These are phyloP conservation scores for Pseudopithomyces maydicus DNA, from an alignment of 2,329 filamentous ascomycete genomes.

Conservation along the genomic window DNA sequence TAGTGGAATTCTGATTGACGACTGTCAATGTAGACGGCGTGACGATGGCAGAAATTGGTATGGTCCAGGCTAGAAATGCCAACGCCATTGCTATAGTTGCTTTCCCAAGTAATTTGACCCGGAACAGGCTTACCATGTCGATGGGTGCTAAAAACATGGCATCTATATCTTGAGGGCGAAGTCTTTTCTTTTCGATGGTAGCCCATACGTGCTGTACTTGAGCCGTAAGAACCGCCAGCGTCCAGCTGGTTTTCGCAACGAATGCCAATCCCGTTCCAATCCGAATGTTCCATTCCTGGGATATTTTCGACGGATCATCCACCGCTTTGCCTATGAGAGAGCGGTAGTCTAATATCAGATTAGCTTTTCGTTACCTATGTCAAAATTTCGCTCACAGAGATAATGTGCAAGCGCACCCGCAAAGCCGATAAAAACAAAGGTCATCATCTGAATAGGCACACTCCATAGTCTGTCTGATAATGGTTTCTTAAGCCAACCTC, in stretches of 20 bases:
- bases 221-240: background rate
- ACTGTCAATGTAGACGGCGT: background rate
- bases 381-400: background rate
- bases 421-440: background rate
- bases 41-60: background rate
- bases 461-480: background rate
- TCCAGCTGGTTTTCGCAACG: background rate
- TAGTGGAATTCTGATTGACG: background rate
- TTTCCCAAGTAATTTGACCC: background rate
- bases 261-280: background rate
- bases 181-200: background rate
- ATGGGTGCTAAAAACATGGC: background rate
- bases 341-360: background rate
- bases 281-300: background rate
- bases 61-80: background rate
- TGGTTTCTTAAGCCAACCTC: background rate
- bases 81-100: background rate
- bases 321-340: background rate
- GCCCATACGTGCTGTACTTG: background rate
- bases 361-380: background rate
- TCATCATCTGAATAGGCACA: background rate
- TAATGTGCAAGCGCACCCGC: background rate
- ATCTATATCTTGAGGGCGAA: background rate
- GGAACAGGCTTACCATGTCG: background rate
- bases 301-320: background rate